Base-by-base conservation (phyloP, 305 asterid genomes). In the Lippia alba region DNA sequence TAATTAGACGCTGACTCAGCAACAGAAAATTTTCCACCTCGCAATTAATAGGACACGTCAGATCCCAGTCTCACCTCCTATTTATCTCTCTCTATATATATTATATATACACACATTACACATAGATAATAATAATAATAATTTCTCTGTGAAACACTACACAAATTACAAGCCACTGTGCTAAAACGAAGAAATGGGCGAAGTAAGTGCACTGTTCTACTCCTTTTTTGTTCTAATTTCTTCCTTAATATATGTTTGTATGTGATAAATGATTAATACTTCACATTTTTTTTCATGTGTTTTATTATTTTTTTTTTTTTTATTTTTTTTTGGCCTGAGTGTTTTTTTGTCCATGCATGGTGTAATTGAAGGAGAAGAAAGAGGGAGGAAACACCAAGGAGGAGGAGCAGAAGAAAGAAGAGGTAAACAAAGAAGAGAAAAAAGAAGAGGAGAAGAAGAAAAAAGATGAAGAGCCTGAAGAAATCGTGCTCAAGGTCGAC, bases 401-500 rank as follows among this genome's bases (percentile, higher is more conserved):
- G 67, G 69, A 61, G 51, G 60, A 61, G 72, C 56, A 69, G 24
- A 69, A 65, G 46, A 57, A 64, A 12, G 18, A 66, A 12, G 74
- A 60, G 16, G 53, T 36, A n/a, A n/a, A n/a, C 18, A 56, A 68
- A 30, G 65, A 71, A 16, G 78, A 71, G 2, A 45, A 67, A 2
- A 54, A 80, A 5, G 58, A 70, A 3, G 59, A 69, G 30, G 76
- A 67, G 0, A 51, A 49, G 8, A 65, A 81, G 19, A 8, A 78
- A 3, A 8, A 78, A 3, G 90, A 78, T 3, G 90, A 84, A 4
- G 76, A 12, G 54, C 58, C 73, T 57, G 78, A 76, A 50, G 90
- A 90, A 81, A 84, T 89, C 45, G 86, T 92, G 55, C 93, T 92
- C 34, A 90, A 82, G 75, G 98, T 90, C 8, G 98, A 92, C 76